Base-by-base conservation (phyloP, 164 flowering plant genomes). In the Echeveria elegans region DNA sequence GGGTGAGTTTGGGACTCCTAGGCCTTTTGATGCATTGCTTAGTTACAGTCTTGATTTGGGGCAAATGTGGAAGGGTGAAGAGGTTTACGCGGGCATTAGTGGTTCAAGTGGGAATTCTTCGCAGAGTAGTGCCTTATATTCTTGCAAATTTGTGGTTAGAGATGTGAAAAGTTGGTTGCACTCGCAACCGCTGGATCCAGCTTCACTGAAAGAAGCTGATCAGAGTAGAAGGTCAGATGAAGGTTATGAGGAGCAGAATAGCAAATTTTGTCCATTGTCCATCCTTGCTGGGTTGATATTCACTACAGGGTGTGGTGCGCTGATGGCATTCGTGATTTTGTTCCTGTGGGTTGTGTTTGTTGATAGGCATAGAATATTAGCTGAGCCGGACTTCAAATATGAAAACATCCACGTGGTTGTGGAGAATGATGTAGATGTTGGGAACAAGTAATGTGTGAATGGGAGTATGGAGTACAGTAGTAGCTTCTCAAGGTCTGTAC, bases 131-230 rank as follows among this genome's bases (percentile, higher is more conserved):
- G 71, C 50, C 21, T 64, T 78, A 15, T 76, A 68, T 26, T 76
- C 81, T 1, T 78, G 77, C 79, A 71, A 59, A n/a, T 76, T 73
- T 53, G 68, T 43, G 29, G 28, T 47, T 2, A 74, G 73, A 40
- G 63, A 64, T 6, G 52, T 68, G 62, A 73, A 70, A 3, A 67
- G 40, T 14, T 61, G 38, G 66, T 64, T 76, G 75, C 81, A 78
- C 70, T 76, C 81, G 5, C 52, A 73, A 29, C 81, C 81, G 18
- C 70, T 45, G 29, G 67, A 78, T 66, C 81, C 81, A 2, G 60
- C 61, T 4, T 68, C 24, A 34, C 34, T 41, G 53, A 21, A n/a
- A 5, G 21, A 61, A 26, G 36, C 11, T 63, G 41, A 63, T 18
- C 41, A 63, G 43, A 36, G 43, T 21, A 12, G 40, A 10, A 59